phyloP scores from a whole-genome alignment of 192 early-diverging fungal species.

The Backusella psychrophila region DNA sequence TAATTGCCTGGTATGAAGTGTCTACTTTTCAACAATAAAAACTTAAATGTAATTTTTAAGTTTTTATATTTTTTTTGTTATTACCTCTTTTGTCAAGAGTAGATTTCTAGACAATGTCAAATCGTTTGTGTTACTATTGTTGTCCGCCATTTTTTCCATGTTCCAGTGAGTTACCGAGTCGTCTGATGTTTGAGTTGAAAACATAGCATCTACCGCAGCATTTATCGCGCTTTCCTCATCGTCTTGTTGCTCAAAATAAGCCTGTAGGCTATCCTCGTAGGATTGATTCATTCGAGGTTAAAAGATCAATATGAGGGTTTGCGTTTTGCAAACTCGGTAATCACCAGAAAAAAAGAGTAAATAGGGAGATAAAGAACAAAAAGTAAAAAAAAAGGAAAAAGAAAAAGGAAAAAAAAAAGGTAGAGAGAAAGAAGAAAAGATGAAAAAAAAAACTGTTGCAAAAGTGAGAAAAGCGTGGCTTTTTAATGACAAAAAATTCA shows the following conservation, averaged over 20 bases:
- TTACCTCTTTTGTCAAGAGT: conserved; percentile 9
- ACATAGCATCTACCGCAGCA: conserved; percentile 3
- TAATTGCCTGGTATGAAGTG: conserved; percentile 2
- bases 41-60: background rate
- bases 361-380: background rate
- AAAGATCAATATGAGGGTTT: conserved; percentile 8
- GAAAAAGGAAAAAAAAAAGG: background rate
- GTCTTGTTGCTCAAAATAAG: conserved; percentile 16
- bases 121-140: background rate
- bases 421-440: background rate
- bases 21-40: background rate
- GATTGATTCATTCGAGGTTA: conserved; percentile 1
- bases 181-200: conserved; percentile 8
- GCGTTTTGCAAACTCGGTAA: conserved; percentile 5
- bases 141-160: conserved; percentile 4
- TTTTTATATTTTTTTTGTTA: background rate
- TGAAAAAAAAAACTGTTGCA: background rate
- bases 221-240: background rate
- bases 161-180: conserved; percentile 8
- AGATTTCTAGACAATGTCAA: conserved; percentile 8
- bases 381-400: background rate
- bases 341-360: conserved; percentile 2
- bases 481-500: conserved; percentile 8
- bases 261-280: conserved; percentile 10
- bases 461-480: background rate